phyloP scores from a whole-genome alignment of 2,329 filamentous ascomycete species.

The Aspergillus jensenii region DNA sequence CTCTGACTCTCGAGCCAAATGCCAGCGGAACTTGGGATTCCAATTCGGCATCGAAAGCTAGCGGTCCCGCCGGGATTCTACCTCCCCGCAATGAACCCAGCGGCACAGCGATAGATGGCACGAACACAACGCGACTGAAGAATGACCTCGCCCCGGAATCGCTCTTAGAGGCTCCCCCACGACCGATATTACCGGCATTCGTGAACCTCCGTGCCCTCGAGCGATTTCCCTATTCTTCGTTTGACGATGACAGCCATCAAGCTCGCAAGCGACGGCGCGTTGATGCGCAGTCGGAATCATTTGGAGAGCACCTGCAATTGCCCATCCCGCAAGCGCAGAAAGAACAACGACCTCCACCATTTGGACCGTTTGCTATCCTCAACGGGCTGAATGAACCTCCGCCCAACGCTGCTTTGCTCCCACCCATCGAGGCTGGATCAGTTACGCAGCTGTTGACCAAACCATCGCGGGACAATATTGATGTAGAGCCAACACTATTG shows the following conservation, averaged over 20 bases:
- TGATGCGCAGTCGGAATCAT: constrained; percentile 41
- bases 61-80: constrained; percentile 27
- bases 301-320: constrained; percentile 47
- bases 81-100: constrained; percentile 39
- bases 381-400: constrained; percentile 65
- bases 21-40: constrained; percentile 35
- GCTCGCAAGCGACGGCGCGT: constrained; percentile 46
- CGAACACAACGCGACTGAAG: constrained; percentile 37
- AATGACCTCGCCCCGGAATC: constrained; percentile 32
- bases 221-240: constrained; percentile 43
- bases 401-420: constrained; percentile 60
- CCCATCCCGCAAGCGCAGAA: constrained; percentile 50
- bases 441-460: constrained; percentile 38
- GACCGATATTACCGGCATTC: constrained; percentile 46
- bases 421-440: constrained; percentile 57
- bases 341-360: constrained; percentile 44
- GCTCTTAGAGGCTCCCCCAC: constrained; percentile 38
- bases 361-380: constrained; percentile 50
- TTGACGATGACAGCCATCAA: constrained; percentile 37
- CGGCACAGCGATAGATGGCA: constrained; percentile 31
- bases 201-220: constrained; percentile 50
- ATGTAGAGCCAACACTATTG: constrained; percentile 23
- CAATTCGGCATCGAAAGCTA: constrained; percentile 28
- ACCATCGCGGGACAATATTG: constrained; percentile 28
- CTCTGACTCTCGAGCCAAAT: constrained; percentile 48